Evolutionary conservation across 2,329 filamentous ascomycete species (phyloP).

Genomic region (Pestalotiopsis sp.): DNA sequence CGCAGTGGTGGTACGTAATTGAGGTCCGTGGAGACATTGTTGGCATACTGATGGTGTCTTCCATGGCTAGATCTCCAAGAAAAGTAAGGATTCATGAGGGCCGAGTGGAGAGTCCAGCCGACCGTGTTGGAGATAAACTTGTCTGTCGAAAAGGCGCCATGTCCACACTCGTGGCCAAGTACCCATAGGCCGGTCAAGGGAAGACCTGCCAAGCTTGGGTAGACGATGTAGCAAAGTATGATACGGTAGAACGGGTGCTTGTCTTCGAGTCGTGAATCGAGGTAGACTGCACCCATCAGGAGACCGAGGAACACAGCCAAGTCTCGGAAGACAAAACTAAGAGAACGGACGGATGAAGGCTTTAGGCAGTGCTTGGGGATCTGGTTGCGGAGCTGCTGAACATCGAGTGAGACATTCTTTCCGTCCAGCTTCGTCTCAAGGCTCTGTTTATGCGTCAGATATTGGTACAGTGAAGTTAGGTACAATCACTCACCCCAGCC

Average conservation of each 20-base stretch:
- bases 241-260: conserved; percentile 36
- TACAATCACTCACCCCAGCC: conserved; percentile 9
- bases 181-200: conserved; percentile 70
- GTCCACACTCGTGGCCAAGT: conserved; percentile 69
- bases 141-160: conserved; percentile 61
- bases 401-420: conserved; percentile 29
- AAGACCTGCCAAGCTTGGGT: conserved; percentile 63
- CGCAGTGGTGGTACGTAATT: conserved; percentile 17
- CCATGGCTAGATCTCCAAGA: conserved; percentile 18
- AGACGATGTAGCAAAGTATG: conserved; percentile 51
- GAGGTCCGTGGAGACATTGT: conserved; percentile 18
- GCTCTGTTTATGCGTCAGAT: conserved; percentile 1
- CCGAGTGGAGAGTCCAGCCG: conserved; percentile 17
- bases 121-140: conserved; percentile 56
- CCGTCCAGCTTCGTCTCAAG: conserved; percentile 13
- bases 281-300: conserved; percentile 48
- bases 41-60: conserved; percentile 18
- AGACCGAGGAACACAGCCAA: conserved; percentile 47
- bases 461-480: not conserved
- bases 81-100: conserved; percentile 15
- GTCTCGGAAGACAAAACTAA: conserved; percentile 57
- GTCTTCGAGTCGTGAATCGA: conserved; percentile 47
- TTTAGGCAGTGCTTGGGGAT: conserved; percentile 63
- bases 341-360: conserved; percentile 48
- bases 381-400: conserved; percentile 44